Percentiles rank a stretch among this genome's conserved stretches.
phyloP scores from a whole-genome alignment of 2,329 filamentous ascomycete genomes.

The Nemania abortiva region DNA sequence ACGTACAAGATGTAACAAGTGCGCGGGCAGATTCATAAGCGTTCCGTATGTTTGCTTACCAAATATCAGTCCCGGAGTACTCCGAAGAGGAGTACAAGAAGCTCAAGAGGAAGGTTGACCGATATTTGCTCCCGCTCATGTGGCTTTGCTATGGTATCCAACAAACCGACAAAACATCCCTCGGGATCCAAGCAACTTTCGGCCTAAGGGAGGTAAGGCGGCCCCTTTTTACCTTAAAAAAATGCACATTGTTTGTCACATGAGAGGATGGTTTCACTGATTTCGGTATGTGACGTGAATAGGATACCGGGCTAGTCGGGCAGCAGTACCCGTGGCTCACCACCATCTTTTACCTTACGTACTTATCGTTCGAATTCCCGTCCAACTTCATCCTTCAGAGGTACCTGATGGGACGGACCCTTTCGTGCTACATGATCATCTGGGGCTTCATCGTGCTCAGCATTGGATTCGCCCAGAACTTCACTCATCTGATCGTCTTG shows the following conservation, averaged over 20 bases:
- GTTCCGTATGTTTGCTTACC: background rate
- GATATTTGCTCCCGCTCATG: slow-evolving; percentile 61
- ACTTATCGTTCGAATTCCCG: slow-evolving; percentile 51
- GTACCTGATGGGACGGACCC: slow-evolving; percentile 50
- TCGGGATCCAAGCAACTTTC: slow-evolving; percentile 56
- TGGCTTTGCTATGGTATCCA: slow-evolving; percentile 63
- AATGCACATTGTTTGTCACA: background rate
- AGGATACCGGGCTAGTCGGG: slow-evolving; percentile 50
- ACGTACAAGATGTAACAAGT: slow-evolving; percentile 42
- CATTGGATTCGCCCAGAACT: slow-evolving; percentile 55
- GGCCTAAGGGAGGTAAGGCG: slow-evolving; percentile 51
- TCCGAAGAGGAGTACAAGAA: slow-evolving; percentile 56
- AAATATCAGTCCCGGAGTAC: slow-evolving; percentile 42
- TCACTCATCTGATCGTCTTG: slow-evolving; percentile 53
- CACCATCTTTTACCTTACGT: slow-evolving; percentile 52
- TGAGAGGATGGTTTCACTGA: slow-evolving; percentile 19
- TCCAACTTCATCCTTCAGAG: slow-evolving; percentile 51
- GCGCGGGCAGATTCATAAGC: slow-evolving; percentile 19
- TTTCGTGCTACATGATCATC: slow-evolving; percentile 51
- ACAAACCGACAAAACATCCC: slow-evolving; percentile 61
- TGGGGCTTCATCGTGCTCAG: slow-evolving; percentile 54
- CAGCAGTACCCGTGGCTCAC: slow-evolving; percentile 54
- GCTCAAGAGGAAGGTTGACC: slow-evolving; percentile 58
- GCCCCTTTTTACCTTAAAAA: background rate
- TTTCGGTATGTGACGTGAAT: background rate